Percentiles rank a stretch among this genome's conserved stretches.
Evolutionary conservation across 495 filamentous ascomycete genomes (phyloP).

Genomic region (Xylaria acuta): DNA sequence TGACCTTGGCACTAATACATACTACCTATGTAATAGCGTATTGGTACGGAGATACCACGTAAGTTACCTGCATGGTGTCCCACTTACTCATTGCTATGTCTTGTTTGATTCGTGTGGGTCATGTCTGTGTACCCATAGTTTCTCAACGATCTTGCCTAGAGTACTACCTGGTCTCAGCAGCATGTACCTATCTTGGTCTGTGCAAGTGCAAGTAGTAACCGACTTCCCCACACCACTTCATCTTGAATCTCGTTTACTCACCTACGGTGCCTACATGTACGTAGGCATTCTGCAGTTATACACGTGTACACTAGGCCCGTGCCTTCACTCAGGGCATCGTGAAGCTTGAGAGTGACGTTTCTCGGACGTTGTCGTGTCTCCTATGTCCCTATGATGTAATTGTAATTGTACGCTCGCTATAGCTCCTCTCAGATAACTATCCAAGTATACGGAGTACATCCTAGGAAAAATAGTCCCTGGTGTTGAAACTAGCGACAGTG

Average conservation of each 20-base stretch:
- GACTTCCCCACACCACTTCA: constrained; percentile 14
- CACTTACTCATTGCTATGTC: neutral
- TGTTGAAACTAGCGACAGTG: neutral
- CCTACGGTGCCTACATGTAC: too few relatives aligned
- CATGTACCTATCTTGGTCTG: neutral
- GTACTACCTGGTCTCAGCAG: neutral
- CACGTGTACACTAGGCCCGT: neutral
- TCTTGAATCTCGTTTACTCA: neutral
- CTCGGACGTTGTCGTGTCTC: neutral
- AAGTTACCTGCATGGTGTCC: neutral
- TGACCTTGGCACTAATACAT: neutral
- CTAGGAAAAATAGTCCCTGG: neutral
- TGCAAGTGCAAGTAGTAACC: neutral
- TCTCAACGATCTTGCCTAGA: constrained; percentile 36
- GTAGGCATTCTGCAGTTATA: neutral
- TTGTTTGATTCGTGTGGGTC: constrained; percentile 10
- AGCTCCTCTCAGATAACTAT: neutral
- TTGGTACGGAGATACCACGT: neutral
- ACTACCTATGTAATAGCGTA: neutral
- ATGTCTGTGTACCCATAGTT: constrained; percentile 26
- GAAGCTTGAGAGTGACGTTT: neutral
- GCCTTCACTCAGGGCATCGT: neutral
- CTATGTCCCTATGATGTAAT: neutral
- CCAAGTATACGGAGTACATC: neutral
- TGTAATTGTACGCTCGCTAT: too few relatives aligned